Conservation (phyloP, 2,329 filamentous ascomycete species). For the Fusarium torreyae region DNA sequence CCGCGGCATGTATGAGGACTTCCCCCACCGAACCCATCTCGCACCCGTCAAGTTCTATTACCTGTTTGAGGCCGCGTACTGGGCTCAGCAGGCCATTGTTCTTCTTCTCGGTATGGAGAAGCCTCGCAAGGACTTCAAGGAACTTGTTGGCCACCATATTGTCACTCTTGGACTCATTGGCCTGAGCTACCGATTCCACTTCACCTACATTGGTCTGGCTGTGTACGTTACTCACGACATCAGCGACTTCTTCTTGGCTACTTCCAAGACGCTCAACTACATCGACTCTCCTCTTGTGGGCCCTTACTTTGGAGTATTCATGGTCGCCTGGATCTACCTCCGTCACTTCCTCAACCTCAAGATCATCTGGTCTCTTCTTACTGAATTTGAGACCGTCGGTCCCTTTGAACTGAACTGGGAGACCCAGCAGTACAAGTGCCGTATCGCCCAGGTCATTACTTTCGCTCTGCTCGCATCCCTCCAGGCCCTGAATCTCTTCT, state of each 20-base stretch:
- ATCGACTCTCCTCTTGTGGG: slow-evolving; percentile 83
- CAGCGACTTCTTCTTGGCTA: slow-evolving; percentile 95
- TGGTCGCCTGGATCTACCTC: slow-evolving; percentile 88
- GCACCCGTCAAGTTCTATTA: slow-evolving; percentile 95
- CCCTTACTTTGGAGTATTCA: slow-evolving; percentile 88
- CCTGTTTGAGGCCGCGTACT: slow-evolving; percentile 93
- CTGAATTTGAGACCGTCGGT: slow-evolving; percentile 81
- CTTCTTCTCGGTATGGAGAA: slow-evolving; percentile 90
- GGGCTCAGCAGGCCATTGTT: slow-evolving; percentile 94
- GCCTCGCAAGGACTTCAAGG: slow-evolving; percentile 94
- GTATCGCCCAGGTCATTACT: slow-evolving; percentile 77
- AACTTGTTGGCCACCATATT: slow-evolving; percentile 92
- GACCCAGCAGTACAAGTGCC: slow-evolving; percentile 83
- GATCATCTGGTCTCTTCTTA: slow-evolving; percentile 82
- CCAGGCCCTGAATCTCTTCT: slow-evolving; percentile 85
- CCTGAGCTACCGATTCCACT: slow-evolving; percentile 94
- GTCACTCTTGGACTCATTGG: slow-evolving; percentile 88
- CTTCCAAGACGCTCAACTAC: slow-evolving; percentile 93
- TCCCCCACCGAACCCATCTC: slow-evolving; percentile 86
- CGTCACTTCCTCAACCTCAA: slow-evolving; percentile 87
- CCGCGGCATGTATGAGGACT: slow-evolving; percentile 88
- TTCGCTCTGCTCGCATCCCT: slow-evolving; percentile 74
- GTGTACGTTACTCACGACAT: slow-evolving; percentile 97
- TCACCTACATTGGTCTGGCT: slow-evolving; percentile 93
- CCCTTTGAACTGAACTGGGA: slow-evolving; percentile 85